Base-by-base conservation (phyloP, 768 basidiomycete species). In the Tricholoma matsutake region DNA sequence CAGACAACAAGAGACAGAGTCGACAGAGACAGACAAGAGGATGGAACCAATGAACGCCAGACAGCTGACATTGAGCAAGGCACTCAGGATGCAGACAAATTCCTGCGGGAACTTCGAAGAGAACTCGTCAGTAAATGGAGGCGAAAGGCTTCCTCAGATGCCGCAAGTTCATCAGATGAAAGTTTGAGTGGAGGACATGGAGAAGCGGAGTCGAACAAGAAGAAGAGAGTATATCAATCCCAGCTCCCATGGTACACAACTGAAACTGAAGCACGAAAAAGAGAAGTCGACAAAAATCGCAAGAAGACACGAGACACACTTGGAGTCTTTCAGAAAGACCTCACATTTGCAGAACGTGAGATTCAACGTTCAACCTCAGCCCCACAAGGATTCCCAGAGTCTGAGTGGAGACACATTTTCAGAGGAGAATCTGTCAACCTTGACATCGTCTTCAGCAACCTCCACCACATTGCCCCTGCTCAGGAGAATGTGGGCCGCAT, bases 381-480 rank as follows among this genome's bases (percentile, higher is more conserved):
- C n/a, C 39, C 39, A 41, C 39, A 41, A 41, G 16, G 39, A 4
- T 41, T 41, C 6, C 39, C 39, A 4, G 39, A 41, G 4, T 41
- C 39, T 6, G n/a, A 41, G 6, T 41, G 39, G 39, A 41, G 39
- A 14, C 25, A 53, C 10, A 53, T 53, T 9, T 29, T 53, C 7
- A 29, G 22, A 18, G 25, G 22, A 53, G 22, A 53, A 28, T 1
- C 51, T 0, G 10, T 53, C 22, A 29, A 53, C 51, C 51, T 29
- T 34, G 51, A 53, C 10, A 10, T 53, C 22, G 11, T 53, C 25
- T 34, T 53, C 51, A 53, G 51, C 25, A 29, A 14, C 22, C 32
- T 53, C 51, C 51, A 53, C 51, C 51, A 53, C 51, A 28, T 53
- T 53, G 51, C 28, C 25, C 28, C 51, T 53, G 4, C 51, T 53